phyloP scores from a whole-genome alignment of 306 rosid species.

The Arachis stenosperma region DNA sequence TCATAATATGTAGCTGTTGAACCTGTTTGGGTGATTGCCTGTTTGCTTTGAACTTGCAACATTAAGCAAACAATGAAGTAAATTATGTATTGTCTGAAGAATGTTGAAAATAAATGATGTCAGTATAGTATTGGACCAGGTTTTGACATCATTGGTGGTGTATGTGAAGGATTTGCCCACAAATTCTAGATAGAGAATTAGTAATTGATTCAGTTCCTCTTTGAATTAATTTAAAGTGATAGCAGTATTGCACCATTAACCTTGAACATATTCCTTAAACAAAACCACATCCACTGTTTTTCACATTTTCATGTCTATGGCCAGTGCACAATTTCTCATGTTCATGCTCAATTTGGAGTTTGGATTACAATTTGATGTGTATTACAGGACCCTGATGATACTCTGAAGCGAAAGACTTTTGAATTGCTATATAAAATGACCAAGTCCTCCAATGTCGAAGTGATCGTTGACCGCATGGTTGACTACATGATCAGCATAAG shows the following conservation, averaged over 20 bases:
- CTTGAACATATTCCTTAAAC: background rate
- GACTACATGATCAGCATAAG: slow-evolving; percentile 85
- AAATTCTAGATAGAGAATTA: slow-evolving; percentile 21
- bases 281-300: background rate
- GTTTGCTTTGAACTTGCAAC: background rate
- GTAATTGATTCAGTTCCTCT: slow-evolving; percentile 15
- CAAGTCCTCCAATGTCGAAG: slow-evolving; percentile 96
- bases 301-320: slow-evolving; percentile 6
- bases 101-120: background rate
- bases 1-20: slow-evolving; percentile 7
- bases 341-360: slow-evolving; percentile 16
- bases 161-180: background rate
- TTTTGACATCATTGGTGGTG: background rate
- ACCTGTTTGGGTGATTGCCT: slow-evolving; percentile 2
- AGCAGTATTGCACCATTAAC: background rate
- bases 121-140: background rate
- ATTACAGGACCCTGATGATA: slow-evolving; percentile 95
- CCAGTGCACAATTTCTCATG: slow-evolving; percentile 8
- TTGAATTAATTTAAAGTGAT: background rate
- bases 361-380: slow-evolving; percentile 35
- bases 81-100: background rate
- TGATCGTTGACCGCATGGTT: slow-evolving; percentile 96
- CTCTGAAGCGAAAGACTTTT: slow-evolving; percentile 92
- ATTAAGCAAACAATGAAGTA: background rate
- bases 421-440: slow-evolving; percentile 92